phyloP scores from a whole-genome alignment of 345 rosid species.

The Erysimum cheiranthoides region DNA sequence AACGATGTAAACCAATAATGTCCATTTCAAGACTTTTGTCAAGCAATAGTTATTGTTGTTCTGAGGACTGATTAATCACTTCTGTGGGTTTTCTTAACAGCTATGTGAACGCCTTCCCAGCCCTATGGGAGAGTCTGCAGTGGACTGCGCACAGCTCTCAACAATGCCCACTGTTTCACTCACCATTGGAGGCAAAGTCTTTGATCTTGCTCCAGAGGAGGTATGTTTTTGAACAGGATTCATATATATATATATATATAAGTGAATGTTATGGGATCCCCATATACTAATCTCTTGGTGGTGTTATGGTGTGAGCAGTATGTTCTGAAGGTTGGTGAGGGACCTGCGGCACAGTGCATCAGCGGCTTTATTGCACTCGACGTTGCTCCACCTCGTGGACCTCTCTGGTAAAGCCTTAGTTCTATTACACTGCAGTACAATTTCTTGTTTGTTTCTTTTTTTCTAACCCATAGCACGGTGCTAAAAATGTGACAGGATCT shows the following conservation, averaged over 20 bases:
- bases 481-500: conserved; percentile 63
- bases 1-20: conserved; percentile 53
- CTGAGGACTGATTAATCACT: conserved; percentile 2
- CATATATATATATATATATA: neutral
- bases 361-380: conserved; percentile 89
- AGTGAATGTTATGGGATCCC: neutral
- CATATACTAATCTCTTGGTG: conserved; percentile 24
- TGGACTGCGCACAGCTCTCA: conserved; percentile 73
- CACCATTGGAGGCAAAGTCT: conserved; percentile 73
- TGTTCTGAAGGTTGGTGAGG: conserved; percentile 85
- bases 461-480: conserved; percentile 3
- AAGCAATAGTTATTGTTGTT: conserved; percentile 2
- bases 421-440: neutral
- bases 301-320: conserved; percentile 57
- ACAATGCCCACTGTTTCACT: conserved; percentile 86
- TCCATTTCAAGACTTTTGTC: neutral
- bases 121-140: conserved; percentile 84
- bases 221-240: conserved; percentile 40
- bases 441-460: neutral
- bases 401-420: conserved; percentile 68
- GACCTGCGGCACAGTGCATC: conserved; percentile 78
- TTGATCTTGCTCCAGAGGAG: conserved; percentile 74
- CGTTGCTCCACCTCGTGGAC: conserved; percentile 90
- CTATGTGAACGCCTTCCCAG: conserved; percentile 85
- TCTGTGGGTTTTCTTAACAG: conserved; percentile 46